These are phyloP conservation scores for Pichia eremophila DNA, from an alignment of 805 yeast genomes.

Conservation along the genomic window DNA sequence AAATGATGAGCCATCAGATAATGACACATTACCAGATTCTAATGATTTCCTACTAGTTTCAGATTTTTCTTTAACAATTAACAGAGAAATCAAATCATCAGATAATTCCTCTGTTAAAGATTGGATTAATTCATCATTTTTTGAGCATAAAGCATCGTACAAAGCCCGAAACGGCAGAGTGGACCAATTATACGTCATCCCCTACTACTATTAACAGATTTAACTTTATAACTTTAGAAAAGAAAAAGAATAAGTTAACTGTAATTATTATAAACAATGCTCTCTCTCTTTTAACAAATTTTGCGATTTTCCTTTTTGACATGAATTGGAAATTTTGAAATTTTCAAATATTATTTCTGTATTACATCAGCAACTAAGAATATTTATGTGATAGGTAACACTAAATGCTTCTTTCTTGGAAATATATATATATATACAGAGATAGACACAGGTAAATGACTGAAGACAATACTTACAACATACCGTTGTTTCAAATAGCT, in stretches of 20 bases:
- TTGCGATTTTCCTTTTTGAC: too few species aligned
- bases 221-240: too few species aligned
- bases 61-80: slow-evolving; percentile 37
- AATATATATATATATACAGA: too few species aligned
- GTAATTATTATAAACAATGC: too few species aligned
- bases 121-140: slow-evolving; percentile 13
- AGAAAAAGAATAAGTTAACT: too few species aligned
- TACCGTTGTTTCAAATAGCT: not conserved
- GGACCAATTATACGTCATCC: slow-evolving; percentile 17
- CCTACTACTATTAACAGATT: too few species aligned
- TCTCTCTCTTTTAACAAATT: too few species aligned
- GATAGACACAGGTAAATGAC: not conserved
- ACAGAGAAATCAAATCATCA: slow-evolving; percentile 32
- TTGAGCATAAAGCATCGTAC: slow-evolving; percentile 36
- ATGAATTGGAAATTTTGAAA: too few species aligned
- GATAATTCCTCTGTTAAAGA: slow-evolving; percentile 23
- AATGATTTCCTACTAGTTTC: slow-evolving; percentile 37
- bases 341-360: too few species aligned
- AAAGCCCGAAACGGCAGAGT: slow-evolving; percentile 33
- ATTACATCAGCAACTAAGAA: too few species aligned
- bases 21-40: slow-evolving; percentile 36
- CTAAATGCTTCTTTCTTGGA: too few species aligned
- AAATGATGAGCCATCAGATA: slow-evolving; percentile 50
- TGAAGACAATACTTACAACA: not conserved
- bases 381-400: too few species aligned